These are phyloP conservation scores for Saraca asoca DNA, from an alignment of 331 rosid species.

Conservation along the genomic window DNA sequence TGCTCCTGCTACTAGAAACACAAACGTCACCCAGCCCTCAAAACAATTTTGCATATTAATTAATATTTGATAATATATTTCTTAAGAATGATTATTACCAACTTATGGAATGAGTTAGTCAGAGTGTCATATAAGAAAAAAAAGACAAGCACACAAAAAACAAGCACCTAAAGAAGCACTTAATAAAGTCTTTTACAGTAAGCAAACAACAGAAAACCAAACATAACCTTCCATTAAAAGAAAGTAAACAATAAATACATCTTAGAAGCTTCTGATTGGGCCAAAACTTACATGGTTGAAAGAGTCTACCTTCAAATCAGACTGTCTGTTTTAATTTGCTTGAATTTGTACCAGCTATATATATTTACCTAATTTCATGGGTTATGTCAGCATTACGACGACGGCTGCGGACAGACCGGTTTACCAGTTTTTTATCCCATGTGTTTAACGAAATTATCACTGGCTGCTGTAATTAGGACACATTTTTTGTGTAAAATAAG, in stretches of 20 bases:
- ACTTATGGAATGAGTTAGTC: not conserved
- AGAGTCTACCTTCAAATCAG: not conserved
- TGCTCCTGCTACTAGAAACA: not conserved
- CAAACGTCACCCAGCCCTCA: not conserved
- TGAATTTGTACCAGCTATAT: not conserved
- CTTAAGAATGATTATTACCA: too few relatives aligned
- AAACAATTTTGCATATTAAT: too few relatives aligned
- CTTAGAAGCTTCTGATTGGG: not conserved
- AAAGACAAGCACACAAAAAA: not conserved
- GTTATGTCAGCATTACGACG: not conserved
- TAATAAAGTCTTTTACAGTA: slow-evolving; percentile 5
- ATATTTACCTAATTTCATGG: slow-evolving; percentile 19
- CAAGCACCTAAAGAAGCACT: slow-evolving; percentile 22
- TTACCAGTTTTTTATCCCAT: not conserved
- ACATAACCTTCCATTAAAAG: not conserved
- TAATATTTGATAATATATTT: too few relatives aligned
- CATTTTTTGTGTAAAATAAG: not conserved
- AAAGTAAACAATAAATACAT: slow-evolving; percentile 11
- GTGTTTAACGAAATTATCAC: slow-evolving; percentile 35
- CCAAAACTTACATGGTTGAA: slow-evolving; percentile 1
- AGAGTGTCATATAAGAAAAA: too few relatives aligned
- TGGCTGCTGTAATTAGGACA: slow-evolving; percentile 26
- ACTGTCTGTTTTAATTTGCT: not conserved
- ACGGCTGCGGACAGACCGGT: not conserved
- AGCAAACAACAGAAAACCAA: not conserved